Evolutionary conservation across 441 rosid genomes (phyloP).

Genomic region (Viola pubescens): DNA sequence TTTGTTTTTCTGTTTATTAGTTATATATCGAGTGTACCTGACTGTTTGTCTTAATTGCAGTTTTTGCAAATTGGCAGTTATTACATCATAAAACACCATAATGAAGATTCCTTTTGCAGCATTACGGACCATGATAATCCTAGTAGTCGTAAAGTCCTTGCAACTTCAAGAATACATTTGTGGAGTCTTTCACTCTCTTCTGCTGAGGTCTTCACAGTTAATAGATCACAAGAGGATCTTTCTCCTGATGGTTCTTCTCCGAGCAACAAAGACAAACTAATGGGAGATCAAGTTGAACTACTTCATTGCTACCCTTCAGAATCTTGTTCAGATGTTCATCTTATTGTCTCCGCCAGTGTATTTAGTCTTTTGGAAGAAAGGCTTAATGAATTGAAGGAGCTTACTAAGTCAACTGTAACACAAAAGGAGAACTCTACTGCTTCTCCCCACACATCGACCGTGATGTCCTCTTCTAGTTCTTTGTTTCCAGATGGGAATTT

Average conservation of each 20-base stretch:
- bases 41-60: conserved; percentile 33
- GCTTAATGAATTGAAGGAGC: conserved; percentile 33
- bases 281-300: conserved; percentile 25
- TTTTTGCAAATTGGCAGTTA: conserved; percentile 64
- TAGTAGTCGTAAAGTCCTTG: conserved; percentile 32
- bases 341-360: conserved; percentile 41
- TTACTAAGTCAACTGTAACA: conserved; percentile 21
- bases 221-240: conserved; percentile 21
- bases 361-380: conserved; percentile 29
- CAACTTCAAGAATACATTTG: conserved; percentile 34
- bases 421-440: conserved; percentile 23
- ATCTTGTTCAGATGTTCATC: conserved; percentile 40
- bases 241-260: conserved; percentile 17
- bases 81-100: conserved; percentile 51
- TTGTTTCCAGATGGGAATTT: conserved; percentile 61
- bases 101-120: conserved; percentile 41
- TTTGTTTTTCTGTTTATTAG: not conserved
- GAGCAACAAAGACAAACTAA: conserved; percentile 23
- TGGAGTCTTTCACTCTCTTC: conserved; percentile 54
- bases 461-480: conserved; percentile 17
- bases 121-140: conserved; percentile 25
- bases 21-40: not conserved
- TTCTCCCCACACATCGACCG: conserved; percentile 20
- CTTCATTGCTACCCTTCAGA: conserved; percentile 20
- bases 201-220: conserved; percentile 27